Evolutionary conservation across 345 rosid species (phyloP).

Genomic region (Bruguiera sexangula): DNA sequence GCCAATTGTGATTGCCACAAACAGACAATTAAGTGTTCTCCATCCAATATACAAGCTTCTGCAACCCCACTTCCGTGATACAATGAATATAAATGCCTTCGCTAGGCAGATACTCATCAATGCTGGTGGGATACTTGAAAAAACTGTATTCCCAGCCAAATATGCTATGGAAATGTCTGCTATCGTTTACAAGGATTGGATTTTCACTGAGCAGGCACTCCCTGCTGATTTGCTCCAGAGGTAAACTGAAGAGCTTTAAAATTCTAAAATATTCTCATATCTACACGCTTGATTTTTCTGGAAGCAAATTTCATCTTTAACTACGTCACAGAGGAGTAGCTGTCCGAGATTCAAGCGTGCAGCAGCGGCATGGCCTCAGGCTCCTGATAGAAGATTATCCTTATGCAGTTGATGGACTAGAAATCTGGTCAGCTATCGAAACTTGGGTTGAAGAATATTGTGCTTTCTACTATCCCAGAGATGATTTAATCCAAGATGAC

Average conservation of each 20-base stretch:
- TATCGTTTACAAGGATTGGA: conserved; percentile 63
- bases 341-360: conserved; percentile 43
- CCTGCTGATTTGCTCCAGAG: conserved; percentile 78
- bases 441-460: conserved; percentile 83
- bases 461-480: conserved; percentile 57
- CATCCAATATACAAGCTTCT: conserved; percentile 86
- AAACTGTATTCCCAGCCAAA: conserved; percentile 67
- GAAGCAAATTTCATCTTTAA: conserved; percentile 2
- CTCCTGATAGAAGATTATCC: conserved; percentile 88
- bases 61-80: conserved; percentile 89
- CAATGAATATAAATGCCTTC: conserved; percentile 85
- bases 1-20: conserved; percentile 81
- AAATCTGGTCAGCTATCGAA: conserved; percentile 85
- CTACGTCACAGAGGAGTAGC: conserved; percentile 66
- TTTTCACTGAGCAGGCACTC: conserved; percentile 74
- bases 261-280: not conserved
- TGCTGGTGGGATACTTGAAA: conserved; percentile 70
- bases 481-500: conserved; percentile 54
- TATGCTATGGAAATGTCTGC: conserved; percentile 85
- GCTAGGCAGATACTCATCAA: conserved; percentile 84
- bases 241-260: conserved; percentile 26
- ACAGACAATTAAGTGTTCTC: conserved; percentile 70
- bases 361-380: conserved; percentile 49
- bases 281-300: not conserved
- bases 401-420: conserved; percentile 85